These are phyloP conservation scores for Lactarius pseudohatsudake DNA, from an alignment of 768 basidiomycete genomes.

Conservation along the genomic window DNA sequence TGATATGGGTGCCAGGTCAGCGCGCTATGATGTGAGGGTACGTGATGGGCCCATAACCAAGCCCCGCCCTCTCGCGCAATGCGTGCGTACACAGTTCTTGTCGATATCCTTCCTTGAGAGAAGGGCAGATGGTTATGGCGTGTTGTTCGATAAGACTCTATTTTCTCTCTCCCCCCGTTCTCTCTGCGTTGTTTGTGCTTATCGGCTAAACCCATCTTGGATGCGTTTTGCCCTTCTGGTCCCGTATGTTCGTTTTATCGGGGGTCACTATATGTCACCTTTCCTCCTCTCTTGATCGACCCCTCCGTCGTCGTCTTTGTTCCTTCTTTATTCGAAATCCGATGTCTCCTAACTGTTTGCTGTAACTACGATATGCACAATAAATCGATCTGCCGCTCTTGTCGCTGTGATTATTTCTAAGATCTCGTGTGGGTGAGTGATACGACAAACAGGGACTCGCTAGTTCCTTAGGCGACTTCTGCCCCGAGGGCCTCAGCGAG, in stretches of 20 bases:
- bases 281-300: slow-evolving; percentile 6
- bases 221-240: background rate
- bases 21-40: slow-evolving; percentile 20
- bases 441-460: background rate
- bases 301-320: background rate
- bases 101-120: background rate
- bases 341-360: slow-evolving; percentile 11
- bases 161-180: background rate
- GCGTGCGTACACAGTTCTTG: background rate
- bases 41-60: slow-evolving; percentile 17
- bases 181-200: background rate
- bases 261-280: background rate
- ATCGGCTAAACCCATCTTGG: background rate
- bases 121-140: background rate
- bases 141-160: background rate
- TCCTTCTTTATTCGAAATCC: slow-evolving; percentile 2
- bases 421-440: background rate
- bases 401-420: too few relatives aligned
- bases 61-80: background rate
- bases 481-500: slow-evolving; percentile 52
- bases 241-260: background rate
- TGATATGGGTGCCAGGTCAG: slow-evolving; percentile 25
- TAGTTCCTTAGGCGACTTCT: slow-evolving; percentile 11
- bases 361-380: slow-evolving; percentile 23
- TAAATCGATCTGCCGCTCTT: slow-evolving; percentile 5